These are phyloP conservation scores for Flaveria trinervia DNA, from an alignment of 129 eudicot species.

Conservation along the genomic window DNA sequence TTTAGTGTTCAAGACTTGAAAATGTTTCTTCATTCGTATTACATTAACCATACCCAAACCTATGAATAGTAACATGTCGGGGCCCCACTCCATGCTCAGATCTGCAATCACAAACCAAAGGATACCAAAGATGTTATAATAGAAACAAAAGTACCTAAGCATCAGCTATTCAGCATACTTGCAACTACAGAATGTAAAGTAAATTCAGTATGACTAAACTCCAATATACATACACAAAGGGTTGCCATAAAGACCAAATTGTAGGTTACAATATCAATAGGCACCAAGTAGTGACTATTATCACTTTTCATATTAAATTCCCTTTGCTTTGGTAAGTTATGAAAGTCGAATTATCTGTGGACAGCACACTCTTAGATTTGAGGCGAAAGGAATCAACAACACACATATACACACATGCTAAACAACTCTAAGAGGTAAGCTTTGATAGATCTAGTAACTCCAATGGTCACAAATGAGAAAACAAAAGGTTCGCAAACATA, in stretches of 20 bases:
- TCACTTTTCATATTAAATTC: background rate
- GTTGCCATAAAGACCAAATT: background rate
- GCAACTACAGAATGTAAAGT: background rate
- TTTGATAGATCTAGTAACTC: background rate
- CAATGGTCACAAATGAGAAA: background rate
- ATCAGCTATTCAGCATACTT: background rate
- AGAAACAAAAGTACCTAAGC: background rate
- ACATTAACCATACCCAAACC: conserved; percentile 1
- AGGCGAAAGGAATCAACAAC: background rate
- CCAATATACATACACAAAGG: background rate
- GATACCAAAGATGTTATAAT: background rate
- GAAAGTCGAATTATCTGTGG: background rate
- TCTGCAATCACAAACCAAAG: conserved; percentile 23
- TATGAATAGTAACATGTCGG: background rate
- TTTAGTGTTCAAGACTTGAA: conserved; percentile 14
- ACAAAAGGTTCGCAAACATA: background rate
- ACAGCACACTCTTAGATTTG: background rate
- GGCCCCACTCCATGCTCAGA: background rate
- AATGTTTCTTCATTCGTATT: conserved; percentile 15
- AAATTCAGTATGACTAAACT: too few species aligned
- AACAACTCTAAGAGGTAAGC: too few species aligned
- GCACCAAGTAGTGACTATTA: background rate
- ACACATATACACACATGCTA: too few species aligned
- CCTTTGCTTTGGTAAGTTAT: conserved; percentile 8
- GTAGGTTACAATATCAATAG: background rate